Evolutionary conservation across 1,139 yeast genomes (phyloP), one percentile per base, ranked within the genome.

Genomic region (Saccharomyces uvarum): DNA sequence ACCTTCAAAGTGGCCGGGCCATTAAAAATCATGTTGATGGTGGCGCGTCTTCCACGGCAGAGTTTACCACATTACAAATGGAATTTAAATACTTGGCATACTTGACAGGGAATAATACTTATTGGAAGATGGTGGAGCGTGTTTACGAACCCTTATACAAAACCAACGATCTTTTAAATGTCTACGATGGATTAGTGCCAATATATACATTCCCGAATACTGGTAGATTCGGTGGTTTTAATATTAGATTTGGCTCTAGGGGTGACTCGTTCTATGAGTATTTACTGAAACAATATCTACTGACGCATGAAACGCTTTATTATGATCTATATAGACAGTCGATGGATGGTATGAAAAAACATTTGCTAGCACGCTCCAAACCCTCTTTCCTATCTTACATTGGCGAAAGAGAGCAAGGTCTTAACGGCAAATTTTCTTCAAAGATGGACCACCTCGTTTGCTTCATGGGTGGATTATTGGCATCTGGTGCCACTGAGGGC

Each of bases 371-470:
- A 26, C 73, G 79, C 54, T 83, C 96, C 0, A 68, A 70, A 46
- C 96, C 96, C 9, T 80, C 73, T 60, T 79, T 79, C 2, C 74
- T 86, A 47, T 78, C 86, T 0, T 91, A 77, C 66, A 77, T 91
- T 57, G 97, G 96, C 11, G 98, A 91, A 70, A 77, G 82, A 53
- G 88, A 86, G 27, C 63, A 71, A 33, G 97, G 97, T 7, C 66
- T 88, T 19, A 72, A 70, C 13, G 84, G 84, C 0, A 73, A 75
- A 1, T 70, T 85, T 6, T 81, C 86, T n/a, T 74, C 83, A 19
- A 90, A 89, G 69, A 89, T 91, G 97, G 98, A 91, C 68, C 97
- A 91, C 71, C 75, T 89, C 60, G 97, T 89, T 24, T 91, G 98
- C 70, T 90, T 89, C 73, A 83, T 88, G 66, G 97, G 97, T 54